Base-by-base conservation (phyloP, 164 flowering plant species). In the Buxus sempervirens region DNA sequence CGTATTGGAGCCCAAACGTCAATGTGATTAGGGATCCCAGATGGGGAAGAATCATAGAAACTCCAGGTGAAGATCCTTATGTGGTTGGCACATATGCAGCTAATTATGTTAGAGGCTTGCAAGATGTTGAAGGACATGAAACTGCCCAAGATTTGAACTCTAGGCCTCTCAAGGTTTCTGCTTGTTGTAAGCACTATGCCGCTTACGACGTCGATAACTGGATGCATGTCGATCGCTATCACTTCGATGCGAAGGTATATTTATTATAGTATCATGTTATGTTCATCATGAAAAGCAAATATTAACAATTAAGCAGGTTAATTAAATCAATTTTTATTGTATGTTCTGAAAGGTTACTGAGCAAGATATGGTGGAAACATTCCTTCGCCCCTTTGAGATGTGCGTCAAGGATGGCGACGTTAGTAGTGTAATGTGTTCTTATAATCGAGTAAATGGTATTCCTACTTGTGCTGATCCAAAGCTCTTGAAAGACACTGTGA, bases 141-240 rank as follows among this genome's bases (percentile, higher is more conserved):
- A 16, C 45, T 10, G 2, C 62, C 2, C 23, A 45, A 10, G 70
- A 74, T 21, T 61, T 55, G 58, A 67, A 70, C 24, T 49, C 71
- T 8, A 69, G 70, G 18, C 73, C 70, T 9, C 58, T 74, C 5
- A 75, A 71, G 71, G 71, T 70, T 66, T 63, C 67, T 5, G 18
- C 73, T n/a, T 70, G 78, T 27, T 75, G 73, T 41, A 75, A 75
- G 21, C 78, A 75, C 23, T 71, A 55, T 56, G 71, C 68, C 0
- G 78, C 78, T 38, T 70, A 75, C 38, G 78, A 75, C 49, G 60
- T 75, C 8, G 74, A 75, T 55, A 64, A 66, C 14, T 75, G 71
- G 74, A 25, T n/a, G 6, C 68, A 68, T 0, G 55, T 71, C 0
- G 74, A 71, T 58, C 63, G 74, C 10, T 75, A 25, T 25, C 71